Percentiles rank a stretch among this genome's conserved stretches.
These are phyloP conservation scores for Terana coerulea DNA, from an alignment of 768 basidiomycete species.

Conservation along the genomic window DNA sequence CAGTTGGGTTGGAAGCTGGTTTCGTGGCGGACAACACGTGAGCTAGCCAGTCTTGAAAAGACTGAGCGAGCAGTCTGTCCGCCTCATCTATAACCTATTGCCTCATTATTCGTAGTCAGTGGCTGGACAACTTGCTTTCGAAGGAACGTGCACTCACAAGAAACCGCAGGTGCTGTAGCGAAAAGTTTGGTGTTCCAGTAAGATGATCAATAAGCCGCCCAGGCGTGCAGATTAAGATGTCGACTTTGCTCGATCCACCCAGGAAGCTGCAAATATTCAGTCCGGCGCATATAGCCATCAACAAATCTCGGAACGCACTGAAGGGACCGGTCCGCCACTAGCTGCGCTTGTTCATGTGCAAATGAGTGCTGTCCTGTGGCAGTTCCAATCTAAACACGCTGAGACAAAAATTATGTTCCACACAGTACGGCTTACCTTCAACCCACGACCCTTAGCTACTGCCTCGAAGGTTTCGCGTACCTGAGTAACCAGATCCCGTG, in stretches of 20 bases:
- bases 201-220: conserved; percentile 95
- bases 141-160: conserved; percentile 70
- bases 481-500: conserved; percentile 88
- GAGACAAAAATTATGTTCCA: not conserved
- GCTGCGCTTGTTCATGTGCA: conserved; percentile 79
- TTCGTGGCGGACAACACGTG: conserved; percentile 77
- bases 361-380: conserved; percentile 96
- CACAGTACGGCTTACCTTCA: conserved; percentile 55
- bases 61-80: conserved; percentile 90
- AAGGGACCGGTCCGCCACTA: conserved; percentile 58
- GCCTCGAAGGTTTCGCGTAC: conserved; percentile 91
- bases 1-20: conserved; percentile 20
- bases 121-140: too few species aligned
- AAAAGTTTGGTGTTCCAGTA: conserved; percentile 82
- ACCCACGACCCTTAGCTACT: conserved; percentile 75
- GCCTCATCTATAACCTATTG: conserved; percentile 97
- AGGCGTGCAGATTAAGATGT: conserved; percentile 93
- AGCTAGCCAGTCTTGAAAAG: conserved; percentile 93
- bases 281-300: not conserved
- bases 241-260: conserved; percentile 89
- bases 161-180: conserved; percentile 92
- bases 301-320: conserved; percentile 35
- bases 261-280: conserved; percentile 52
- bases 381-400: conserved; percentile 52
- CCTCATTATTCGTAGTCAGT: not conserved